Evolutionary conservation across 2,329 filamentous ascomycete species (phyloP).

Genomic region (Claviceps pazoutovae): DNA sequence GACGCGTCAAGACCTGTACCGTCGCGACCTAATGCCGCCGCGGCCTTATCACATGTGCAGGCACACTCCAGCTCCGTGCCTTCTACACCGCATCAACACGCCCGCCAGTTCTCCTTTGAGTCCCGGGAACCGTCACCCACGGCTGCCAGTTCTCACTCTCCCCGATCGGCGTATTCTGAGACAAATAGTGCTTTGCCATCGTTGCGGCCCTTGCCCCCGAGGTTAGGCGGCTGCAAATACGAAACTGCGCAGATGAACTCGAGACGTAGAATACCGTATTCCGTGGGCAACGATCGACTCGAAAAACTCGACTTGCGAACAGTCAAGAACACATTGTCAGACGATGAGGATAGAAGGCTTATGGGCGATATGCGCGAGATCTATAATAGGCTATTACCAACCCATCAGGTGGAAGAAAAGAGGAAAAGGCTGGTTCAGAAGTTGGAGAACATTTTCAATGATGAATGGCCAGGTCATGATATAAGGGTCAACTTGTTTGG

Average conservation of each 20-base stretch:
- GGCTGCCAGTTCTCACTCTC: constrained; percentile 65
- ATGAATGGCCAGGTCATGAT: constrained; percentile 80
- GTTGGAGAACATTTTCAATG: constrained; percentile 74
- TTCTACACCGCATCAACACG: constrained; percentile 81
- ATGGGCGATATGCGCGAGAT: constrained; percentile 73
- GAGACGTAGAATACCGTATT: constrained; percentile 82
- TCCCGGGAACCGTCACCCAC: constrained; percentile 71
- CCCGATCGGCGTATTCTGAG: constrained; percentile 81
- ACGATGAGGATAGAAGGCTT: constrained; percentile 61
- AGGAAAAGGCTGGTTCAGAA: constrained; percentile 69
- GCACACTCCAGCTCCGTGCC: constrained; percentile 76
- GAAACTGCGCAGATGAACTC: constrained; percentile 76
- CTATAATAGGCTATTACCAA: constrained; percentile 75
- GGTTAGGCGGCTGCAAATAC: constrained; percentile 60
- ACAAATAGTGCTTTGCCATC: constrained; percentile 62
- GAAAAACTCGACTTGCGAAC: constrained; percentile 58
- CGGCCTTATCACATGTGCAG: constrained; percentile 17
- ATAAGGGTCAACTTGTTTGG: constrained; percentile 91
- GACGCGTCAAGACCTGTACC: constrained; percentile 19
- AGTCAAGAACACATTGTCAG: constrained; percentile 54
- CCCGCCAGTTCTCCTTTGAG: constrained; percentile 66
- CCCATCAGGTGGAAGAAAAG: constrained; percentile 61
- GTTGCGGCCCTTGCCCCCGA: constrained; percentile 47
- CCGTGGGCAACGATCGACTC: constrained; percentile 65
- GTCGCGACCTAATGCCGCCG: constrained; percentile 15